A percentile compares a stretch with the other conserved stretches of the same genome.
Evolutionary conservation across 441 rosid genomes (phyloP).

Genomic region (Gossypium laxum): DNA sequence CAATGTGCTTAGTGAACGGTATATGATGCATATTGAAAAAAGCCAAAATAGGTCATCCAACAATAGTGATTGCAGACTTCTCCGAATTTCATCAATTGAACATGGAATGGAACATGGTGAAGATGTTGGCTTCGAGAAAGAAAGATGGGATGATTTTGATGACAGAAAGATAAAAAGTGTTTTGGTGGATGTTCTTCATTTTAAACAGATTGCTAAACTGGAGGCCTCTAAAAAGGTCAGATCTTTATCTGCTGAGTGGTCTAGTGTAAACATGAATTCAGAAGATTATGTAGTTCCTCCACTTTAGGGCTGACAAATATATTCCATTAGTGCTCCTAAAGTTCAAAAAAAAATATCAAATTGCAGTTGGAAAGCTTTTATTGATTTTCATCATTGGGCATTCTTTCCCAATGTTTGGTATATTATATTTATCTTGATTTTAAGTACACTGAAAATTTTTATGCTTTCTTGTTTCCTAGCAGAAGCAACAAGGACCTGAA

Average conservation of each 20-base stretch:
- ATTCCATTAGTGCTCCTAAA: neutral
- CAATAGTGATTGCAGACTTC: constrained; percentile 29
- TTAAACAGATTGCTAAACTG: constrained; percentile 57
- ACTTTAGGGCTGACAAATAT: constrained; percentile 4
- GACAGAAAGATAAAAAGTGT: constrained; percentile 44
- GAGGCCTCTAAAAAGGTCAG: constrained; percentile 39
- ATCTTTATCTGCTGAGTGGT: constrained; percentile 42
- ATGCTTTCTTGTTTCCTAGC: constrained; percentile 18
- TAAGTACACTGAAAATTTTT: constrained; percentile 1
- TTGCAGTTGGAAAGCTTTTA: constrained; percentile 3
- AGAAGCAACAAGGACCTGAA: constrained; percentile 39
- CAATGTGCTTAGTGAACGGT: constrained; percentile 65
- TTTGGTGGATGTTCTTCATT: constrained; percentile 55
- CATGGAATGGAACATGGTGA: constrained; percentile 28
- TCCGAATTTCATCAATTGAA: constrained; percentile 25
- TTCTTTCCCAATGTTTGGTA: constrained; percentile 12
- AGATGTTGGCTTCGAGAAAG: constrained; percentile 34
- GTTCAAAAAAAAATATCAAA: neutral
- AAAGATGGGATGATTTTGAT: constrained; percentile 79
- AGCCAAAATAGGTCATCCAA: constrained; percentile 29
- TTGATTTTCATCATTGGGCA: neutral
- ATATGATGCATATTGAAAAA: constrained; percentile 53
- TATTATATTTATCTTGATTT: constrained; percentile 15
- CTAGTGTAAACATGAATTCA: constrained; percentile 36
- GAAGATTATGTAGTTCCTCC: constrained; percentile 29